phyloP scores from a whole-genome alignment of 2,329 filamentous ascomycete genomes.

The Penicillium sp. region DNA sequence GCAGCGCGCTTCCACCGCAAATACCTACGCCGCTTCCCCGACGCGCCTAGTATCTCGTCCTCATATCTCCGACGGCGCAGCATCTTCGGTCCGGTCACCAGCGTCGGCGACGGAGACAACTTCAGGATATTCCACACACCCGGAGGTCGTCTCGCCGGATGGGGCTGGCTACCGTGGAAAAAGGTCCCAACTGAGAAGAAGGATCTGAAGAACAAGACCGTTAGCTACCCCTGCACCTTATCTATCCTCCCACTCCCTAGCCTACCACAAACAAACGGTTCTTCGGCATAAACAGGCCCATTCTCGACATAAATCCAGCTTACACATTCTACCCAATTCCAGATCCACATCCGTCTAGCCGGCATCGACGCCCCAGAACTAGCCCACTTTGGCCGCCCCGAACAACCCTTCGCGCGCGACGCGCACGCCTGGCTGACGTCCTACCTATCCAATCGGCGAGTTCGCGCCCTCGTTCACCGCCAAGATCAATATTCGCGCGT shows the following conservation, averaged over 20 bases:
- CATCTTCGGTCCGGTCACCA: constrained; percentile 81
- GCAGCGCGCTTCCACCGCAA: constrained; percentile 36
- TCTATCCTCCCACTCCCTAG: neutral
- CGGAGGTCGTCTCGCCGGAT: constrained; percentile 79
- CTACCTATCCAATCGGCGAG: constrained; percentile 67
- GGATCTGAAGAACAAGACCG: constrained; percentile 71
- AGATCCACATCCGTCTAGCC: constrained; percentile 82
- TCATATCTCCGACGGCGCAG: constrained; percentile 70
- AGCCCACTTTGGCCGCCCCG: constrained; percentile 84
- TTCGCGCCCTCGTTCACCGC: constrained; percentile 77
- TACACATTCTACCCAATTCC: neutral
- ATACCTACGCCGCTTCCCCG: constrained; percentile 80
- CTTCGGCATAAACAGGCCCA: neutral
- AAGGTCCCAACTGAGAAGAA: constrained; percentile 66
- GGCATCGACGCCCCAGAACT: constrained; percentile 91
- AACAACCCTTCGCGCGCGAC: constrained; percentile 78
- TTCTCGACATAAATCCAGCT: neutral
- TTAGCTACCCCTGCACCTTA: constrained; percentile 43
- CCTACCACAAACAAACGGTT: neutral
- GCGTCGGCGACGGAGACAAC: constrained; percentile 93
- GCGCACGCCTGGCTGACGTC: constrained; percentile 74
- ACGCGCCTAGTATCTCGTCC: constrained; percentile 69
- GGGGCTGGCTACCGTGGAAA: constrained; percentile 80
- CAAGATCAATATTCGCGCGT: constrained; percentile 90
- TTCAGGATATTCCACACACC: constrained; percentile 94